phyloP scores from a whole-genome alignment of 106 monocot genomes.

The Dioscorea zingiberensis region DNA sequence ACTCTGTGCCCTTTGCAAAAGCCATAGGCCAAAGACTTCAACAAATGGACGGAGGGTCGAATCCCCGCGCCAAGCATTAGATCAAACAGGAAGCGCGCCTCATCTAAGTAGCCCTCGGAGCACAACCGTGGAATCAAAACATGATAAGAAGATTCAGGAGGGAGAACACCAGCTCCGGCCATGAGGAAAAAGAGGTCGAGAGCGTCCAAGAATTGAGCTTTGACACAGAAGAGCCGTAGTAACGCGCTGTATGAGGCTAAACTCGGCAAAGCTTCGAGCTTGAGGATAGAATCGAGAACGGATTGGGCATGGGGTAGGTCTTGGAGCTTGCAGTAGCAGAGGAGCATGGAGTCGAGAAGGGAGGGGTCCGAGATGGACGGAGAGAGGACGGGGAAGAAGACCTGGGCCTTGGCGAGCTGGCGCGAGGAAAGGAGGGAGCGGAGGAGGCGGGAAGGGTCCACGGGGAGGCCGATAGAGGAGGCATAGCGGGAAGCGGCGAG shows the following conservation, averaged over 20 bases:
- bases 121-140: constrained; percentile 18
- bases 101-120: constrained; percentile 11
- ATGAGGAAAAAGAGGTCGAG: constrained; percentile 9
- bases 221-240: constrained; percentile 8
- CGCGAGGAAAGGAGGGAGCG: constrained; percentile 9
- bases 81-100: constrained; percentile 23
- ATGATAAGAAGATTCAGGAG: neutral
- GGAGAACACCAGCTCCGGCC: constrained; percentile 8
- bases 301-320: neutral
- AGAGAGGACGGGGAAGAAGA: neutral
- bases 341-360: constrained; percentile 12
- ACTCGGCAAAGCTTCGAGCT: constrained; percentile 8
- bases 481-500: constrained; percentile 4
- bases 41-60: constrained; percentile 5
- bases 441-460: constrained; percentile 5
- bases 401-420: constrained; percentile 4
- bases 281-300: neutral
- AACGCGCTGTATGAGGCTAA: constrained; percentile 1
- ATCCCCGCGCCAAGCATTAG: constrained; percentile 15
- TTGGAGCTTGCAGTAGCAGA: constrained; percentile 6
- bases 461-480: constrained; percentile 7
- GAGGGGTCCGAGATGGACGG: neutral
- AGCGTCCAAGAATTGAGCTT: constrained; percentile 13
- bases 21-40: constrained; percentile 19
- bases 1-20: constrained; percentile 14